Conservation (phyloP, 2,329 filamentous ascomycete species). For the Pseudogymnoascus sp. region DNA sequence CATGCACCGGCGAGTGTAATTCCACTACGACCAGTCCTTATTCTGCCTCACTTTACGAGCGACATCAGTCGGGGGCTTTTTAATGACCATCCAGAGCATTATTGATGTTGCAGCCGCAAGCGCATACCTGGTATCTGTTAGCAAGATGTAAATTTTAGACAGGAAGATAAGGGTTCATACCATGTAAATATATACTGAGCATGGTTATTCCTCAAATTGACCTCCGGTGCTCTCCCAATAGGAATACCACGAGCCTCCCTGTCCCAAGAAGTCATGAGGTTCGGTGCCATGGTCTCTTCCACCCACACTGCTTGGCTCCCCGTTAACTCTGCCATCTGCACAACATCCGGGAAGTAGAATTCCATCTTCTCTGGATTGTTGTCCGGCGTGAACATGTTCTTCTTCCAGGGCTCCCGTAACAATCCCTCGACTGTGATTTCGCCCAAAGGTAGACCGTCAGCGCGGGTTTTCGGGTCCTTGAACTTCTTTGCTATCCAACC, state of each 20-base stretch:
- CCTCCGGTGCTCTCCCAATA: conserved; percentile 78
- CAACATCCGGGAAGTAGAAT: conserved; percentile 93
- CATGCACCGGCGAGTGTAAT: conserved; percentile 11
- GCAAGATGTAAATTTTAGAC: conserved; percentile 7
- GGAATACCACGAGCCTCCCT: conserved; percentile 76
- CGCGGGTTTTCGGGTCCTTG: conserved; percentile 53
- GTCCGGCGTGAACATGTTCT: conserved; percentile 93
- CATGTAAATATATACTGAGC: conserved; percentile 98
- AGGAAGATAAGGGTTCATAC: conserved; percentile 45
- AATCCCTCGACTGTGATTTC: conserved; percentile 77
- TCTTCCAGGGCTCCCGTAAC: conserved; percentile 85
- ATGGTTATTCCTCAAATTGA: conserved; percentile 93
- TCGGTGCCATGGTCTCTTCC: conserved; percentile 87
- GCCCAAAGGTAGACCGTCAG: conserved; percentile 58
- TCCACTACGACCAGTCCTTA: conserved; percentile 57
- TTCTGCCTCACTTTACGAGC: conserved; percentile 68
- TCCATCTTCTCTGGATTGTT: conserved; percentile 76
- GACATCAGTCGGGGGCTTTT: conserved; percentile 70
- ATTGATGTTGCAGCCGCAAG: conserved; percentile 76
- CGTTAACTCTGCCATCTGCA: conserved; percentile 77
- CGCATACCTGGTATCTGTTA: conserved; percentile 60
- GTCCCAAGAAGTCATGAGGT: conserved; percentile 68
- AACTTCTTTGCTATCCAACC: conserved; percentile 85
- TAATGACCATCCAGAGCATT: conserved; percentile 94
- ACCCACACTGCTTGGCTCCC: conserved; percentile 89